Evolutionary conservation across 202 grass and related monocot genomes (phyloP), one percentile per base, ranked within the genome.

Genomic region (Dendrocalamus latiflorus): DNA sequence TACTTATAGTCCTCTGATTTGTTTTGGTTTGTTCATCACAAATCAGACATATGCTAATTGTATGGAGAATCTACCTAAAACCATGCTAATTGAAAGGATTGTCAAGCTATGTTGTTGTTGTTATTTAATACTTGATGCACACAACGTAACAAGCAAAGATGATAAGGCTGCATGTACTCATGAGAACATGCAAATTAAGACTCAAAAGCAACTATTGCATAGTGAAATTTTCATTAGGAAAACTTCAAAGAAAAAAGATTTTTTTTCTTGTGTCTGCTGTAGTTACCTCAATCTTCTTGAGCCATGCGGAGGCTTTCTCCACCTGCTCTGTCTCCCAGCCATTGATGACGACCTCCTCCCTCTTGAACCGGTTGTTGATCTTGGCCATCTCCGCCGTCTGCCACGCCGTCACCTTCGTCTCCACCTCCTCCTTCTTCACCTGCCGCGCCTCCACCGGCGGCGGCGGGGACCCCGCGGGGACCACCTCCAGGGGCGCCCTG

Each of bases 391-490:
- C 90, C 43, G 87, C 89, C n/a, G 89, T 93, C 83, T 95, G 90
- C 95, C 95, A 98, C 33, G 95, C 92, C 54, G 89, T 63, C 57
- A 98, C 93, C 89, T 98, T 98, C 62, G 89, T 88, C 85, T 98
- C 90, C 28, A 91, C 88, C 90, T 98, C 95, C 82, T 98, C 95
- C 88, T 89, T 93, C 88, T 88, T 98, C 79, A 98, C 95, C 85
- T 78, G 89, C 61, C 79, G 50, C 0, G 90, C 88, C 73, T 90
- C 91, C 47, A 95, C 80, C 1, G 75, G 85, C 72, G 63, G 8
- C 26, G 38, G 49, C 22, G 38, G 17, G 11, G 84, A 30, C 1
- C 25, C 26, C 0, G 84, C 79, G n/a, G 88, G 88, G 25, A 86
- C 84, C 3, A 90, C 79, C 67, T 88, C 81, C 0, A 90, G 84